Percentiles rank a stretch among this genome's conserved stretches.
Conservation (phyloP, 257 asterid genomes). For the Solanum virginianum region DNA sequence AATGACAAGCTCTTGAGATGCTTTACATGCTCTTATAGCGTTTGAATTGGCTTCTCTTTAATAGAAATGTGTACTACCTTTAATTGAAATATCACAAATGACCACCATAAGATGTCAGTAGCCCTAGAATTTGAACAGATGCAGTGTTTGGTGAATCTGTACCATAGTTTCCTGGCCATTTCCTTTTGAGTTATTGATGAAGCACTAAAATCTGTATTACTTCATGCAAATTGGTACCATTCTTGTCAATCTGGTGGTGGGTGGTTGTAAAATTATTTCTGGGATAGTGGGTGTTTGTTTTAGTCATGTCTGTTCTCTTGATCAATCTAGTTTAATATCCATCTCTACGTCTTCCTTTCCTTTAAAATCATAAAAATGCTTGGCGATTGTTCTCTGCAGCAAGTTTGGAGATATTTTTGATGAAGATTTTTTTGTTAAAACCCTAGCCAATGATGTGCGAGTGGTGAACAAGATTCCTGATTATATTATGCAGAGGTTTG, state of each 20-base stretch:
- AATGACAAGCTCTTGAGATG: background rate
- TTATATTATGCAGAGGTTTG: constrained; percentile 83
- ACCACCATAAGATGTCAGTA: background rate
- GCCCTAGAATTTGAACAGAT: background rate
- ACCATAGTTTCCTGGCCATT: background rate
- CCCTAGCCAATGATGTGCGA: constrained; percentile 71
- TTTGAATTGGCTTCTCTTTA: background rate
- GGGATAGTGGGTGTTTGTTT: background rate
- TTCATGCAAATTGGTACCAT: background rate
- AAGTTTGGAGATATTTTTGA: constrained; percentile 87
- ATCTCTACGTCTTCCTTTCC: background rate
- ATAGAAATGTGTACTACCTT: background rate
- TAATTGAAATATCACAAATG: background rate
- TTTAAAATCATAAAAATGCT: constrained; percentile 9
- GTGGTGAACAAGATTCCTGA: constrained; percentile 61
- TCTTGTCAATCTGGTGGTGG: background rate
- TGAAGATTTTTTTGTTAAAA: constrained; percentile 67
- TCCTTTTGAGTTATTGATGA: background rate
- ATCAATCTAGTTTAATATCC: background rate
- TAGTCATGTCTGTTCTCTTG: background rate
- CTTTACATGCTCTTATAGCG: background rate
- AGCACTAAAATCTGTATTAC: background rate
- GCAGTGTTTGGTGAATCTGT: background rate
- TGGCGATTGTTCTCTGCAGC: constrained; percentile 42
- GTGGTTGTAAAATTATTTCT: background rate